Evolutionary conservation across 768 basidiomycete species (phyloP).

Genomic region (Boletus pseudopeckii): DNA sequence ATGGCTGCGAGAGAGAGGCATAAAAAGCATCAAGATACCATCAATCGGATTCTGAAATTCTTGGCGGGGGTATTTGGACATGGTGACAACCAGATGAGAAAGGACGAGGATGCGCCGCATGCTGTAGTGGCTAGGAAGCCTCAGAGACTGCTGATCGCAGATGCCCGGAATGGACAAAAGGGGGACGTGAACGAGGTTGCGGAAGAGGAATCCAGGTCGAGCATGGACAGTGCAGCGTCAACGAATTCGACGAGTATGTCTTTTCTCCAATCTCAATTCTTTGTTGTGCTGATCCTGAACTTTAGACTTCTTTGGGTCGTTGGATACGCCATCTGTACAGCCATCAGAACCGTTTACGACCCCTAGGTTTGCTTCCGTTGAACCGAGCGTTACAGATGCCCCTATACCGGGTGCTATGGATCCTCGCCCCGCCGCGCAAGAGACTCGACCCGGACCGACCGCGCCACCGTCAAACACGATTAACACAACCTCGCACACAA

Average conservation of each 20-base stretch:
- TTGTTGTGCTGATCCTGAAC: not conserved
- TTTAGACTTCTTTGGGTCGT: slow-evolving; percentile 40
- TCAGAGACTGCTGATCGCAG: slow-evolving; percentile 69
- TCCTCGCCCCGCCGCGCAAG: slow-evolving; percentile 9
- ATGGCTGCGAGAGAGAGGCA: slow-evolving; percentile 72
- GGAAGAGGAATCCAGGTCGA: slow-evolving; percentile 39
- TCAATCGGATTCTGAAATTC: slow-evolving; percentile 93
- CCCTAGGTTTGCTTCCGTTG: slow-evolving; percentile 29
- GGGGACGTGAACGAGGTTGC: slow-evolving; percentile 35
- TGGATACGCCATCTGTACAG: slow-evolving; percentile 45
- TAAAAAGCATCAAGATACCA: slow-evolving; percentile 93
- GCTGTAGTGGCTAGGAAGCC: slow-evolving; percentile 49
- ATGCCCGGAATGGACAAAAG: slow-evolving; percentile 37
- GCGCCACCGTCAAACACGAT: slow-evolving; percentile 10
- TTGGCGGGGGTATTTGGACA: slow-evolving; percentile 88
- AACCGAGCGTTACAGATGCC: slow-evolving; percentile 17
- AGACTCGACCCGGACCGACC: slow-evolving; percentile 15
- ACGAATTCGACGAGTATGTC: slow-evolving; percentile 12
- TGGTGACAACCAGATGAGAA: slow-evolving; percentile 37
- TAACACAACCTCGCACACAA: slow-evolving; percentile 4
- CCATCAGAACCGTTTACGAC: slow-evolving; percentile 31
- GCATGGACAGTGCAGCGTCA: slow-evolving; percentile 27
- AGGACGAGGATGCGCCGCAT: slow-evolving; percentile 33
- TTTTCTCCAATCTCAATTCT: not conserved
- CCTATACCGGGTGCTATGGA: slow-evolving; percentile 15